Evolutionary conservation across 2,329 filamentous ascomycete genomes (phyloP).

Genomic region (Periconia digitata): DNA sequence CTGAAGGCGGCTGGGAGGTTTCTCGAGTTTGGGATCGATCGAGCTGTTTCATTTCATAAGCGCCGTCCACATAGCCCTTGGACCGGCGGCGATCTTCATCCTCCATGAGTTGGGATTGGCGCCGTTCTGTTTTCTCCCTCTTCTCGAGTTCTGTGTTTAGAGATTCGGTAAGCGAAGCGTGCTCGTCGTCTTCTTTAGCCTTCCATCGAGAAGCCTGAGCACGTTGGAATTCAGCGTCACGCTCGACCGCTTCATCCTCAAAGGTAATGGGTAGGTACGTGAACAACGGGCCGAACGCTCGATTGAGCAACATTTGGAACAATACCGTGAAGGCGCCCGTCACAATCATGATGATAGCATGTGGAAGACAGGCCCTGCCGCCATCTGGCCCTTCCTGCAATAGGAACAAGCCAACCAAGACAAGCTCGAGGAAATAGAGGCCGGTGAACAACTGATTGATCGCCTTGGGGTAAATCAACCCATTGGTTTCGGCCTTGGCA

Average conservation of each 20-base stretch:
- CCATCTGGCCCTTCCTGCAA: slow-evolving; percentile 63
- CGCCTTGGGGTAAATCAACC: slow-evolving; percentile 85
- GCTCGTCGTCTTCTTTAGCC: slow-evolving; percentile 56
- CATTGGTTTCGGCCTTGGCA: slow-evolving; percentile 87
- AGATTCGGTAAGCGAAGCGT: slow-evolving; percentile 18
- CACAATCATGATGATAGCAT: slow-evolving; percentile 84
- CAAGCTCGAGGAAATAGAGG: slow-evolving; percentile 91
- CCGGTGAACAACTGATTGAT: slow-evolving; percentile 96
- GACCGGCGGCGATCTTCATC: slow-evolving; percentile 21
- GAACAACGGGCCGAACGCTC: slow-evolving; percentile 81
- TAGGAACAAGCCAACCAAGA: slow-evolving; percentile 87
- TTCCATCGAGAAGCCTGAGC: slow-evolving; percentile 73
- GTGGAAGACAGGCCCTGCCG: slow-evolving; percentile 64
- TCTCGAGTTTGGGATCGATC: slow-evolving; percentile 9
- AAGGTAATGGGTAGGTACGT: slow-evolving; percentile 91
- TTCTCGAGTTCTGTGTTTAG: slow-evolving; percentile 40
- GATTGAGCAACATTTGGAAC: slow-evolving; percentile 80
- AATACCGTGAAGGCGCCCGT: slow-evolving; percentile 68
- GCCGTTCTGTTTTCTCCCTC: slow-evolving; percentile 31
- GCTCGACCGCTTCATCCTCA: slow-evolving; percentile 90
- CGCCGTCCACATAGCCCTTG: slow-evolving; percentile 17
- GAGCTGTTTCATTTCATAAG: slow-evolving; percentile 33
- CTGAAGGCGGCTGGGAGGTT: slow-evolving; percentile 5
- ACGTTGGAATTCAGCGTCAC: slow-evolving; percentile 84
- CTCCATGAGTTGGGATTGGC: slow-evolving; percentile 37